Conservation (phyloP, 768 basidiomycete genomes). For the Agrocybe praecox region DNA sequence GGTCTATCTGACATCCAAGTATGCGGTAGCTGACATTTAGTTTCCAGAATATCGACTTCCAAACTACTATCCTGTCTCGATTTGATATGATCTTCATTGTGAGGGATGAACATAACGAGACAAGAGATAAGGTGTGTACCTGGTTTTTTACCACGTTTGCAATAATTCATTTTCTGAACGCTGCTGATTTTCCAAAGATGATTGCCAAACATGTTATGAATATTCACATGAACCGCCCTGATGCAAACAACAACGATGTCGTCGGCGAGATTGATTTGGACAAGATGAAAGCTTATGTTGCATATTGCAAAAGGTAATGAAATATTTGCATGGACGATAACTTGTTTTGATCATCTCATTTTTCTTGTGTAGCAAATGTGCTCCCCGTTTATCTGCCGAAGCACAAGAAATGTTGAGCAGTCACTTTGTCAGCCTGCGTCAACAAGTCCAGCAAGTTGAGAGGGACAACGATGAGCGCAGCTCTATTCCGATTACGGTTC, state of each 20-base stretch:
- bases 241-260: slow-evolving; percentile 58
- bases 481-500: slow-evolving; percentile 97
- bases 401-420: slow-evolving; percentile 96
- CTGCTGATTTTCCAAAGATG: slow-evolving; percentile 48
- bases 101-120: slow-evolving; percentile 96
- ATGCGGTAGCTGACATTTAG: slow-evolving; percentile 2
- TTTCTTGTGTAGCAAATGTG: slow-evolving; percentile 90
- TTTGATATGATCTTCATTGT: slow-evolving; percentile 99
- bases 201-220: slow-evolving; percentile 99
- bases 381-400: slow-evolving; percentile 89
- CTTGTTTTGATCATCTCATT: neutral
- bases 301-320: slow-evolving; percentile 88
- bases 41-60: slow-evolving; percentile 89
- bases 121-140: slow-evolving; percentile 75
- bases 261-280: slow-evolving; percentile 93
- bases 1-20: neutral
- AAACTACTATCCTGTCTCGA: slow-evolving; percentile 96
- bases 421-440: slow-evolving; percentile 91
- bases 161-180: no score
- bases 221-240: slow-evolving; percentile 95
- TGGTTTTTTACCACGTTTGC: no score
- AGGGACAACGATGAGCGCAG: slow-evolving; percentile 96
- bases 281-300: slow-evolving; percentile 97
- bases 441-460: slow-evolving; percentile 95
- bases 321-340: neutral